phyloP scores from a whole-genome alignment of 768 basidiomycete genomes.

The Hypsizygus marmoreus region DNA sequence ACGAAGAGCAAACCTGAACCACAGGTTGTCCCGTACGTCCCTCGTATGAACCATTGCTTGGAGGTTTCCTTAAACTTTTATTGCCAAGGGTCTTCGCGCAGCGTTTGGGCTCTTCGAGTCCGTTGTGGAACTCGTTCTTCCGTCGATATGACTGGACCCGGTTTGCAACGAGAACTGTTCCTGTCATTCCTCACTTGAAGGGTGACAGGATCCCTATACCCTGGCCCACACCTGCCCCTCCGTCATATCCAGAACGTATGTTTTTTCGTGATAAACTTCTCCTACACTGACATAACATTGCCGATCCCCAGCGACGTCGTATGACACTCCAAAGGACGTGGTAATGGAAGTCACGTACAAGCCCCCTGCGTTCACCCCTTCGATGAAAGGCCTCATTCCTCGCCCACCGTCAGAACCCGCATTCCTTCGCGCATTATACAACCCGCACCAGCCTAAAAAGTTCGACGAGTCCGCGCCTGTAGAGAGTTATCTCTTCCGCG shows the following conservation, averaged over 20 bases:
- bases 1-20: constrained; percentile 36
- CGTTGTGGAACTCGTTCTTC: constrained; percentile 57
- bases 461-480: constrained; percentile 58
- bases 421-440: constrained; percentile 61
- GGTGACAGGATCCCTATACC: constrained; percentile 53
- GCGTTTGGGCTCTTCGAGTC: constrained; percentile 62
- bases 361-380: constrained; percentile 52
- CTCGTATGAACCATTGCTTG: not conserved
- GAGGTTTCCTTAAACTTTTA: not conserved
- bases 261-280: constrained; percentile 2
- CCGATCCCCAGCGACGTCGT: constrained; percentile 46
- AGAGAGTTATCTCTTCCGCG: constrained; percentile 65
- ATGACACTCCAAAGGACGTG: constrained; percentile 64
- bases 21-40: constrained; percentile 48
- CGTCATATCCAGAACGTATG: constrained; percentile 47
- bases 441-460: constrained; percentile 44
- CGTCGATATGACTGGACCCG: constrained; percentile 74
- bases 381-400: constrained; percentile 36
- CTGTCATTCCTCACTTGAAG: constrained; percentile 49
- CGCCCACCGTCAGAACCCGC: constrained; percentile 52
- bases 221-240: constrained; percentile 63
- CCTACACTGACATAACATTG: not conserved
- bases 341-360: constrained; percentile 73
- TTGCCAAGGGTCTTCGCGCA: constrained; percentile 71
- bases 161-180: constrained; percentile 65